These are phyloP conservation scores for Malassezia arunalokei DNA, from an alignment of 1,284 basidiomycete species.

Conservation along the genomic window DNA sequence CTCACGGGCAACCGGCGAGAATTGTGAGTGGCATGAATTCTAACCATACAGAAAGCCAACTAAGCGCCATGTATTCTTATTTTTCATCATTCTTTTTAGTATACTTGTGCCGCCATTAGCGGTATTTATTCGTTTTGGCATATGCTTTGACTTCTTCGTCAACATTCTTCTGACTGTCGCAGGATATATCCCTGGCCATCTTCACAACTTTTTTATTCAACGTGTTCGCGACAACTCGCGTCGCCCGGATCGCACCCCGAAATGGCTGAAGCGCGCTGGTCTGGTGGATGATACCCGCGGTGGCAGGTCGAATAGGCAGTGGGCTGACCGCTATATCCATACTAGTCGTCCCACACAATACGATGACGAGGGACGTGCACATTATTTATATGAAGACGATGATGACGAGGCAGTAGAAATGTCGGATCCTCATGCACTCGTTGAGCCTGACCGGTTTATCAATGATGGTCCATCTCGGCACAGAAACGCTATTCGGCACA, in stretches of 20 bases:
- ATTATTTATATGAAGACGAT: slow-evolving; percentile 10
- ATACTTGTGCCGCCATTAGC: slow-evolving; percentile 51
- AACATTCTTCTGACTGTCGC: slow-evolving; percentile 77
- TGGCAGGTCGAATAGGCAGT: background rate
- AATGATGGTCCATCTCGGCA: background rate
- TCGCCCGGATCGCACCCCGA: slow-evolving; percentile 4
- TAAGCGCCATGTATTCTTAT: slow-evolving; percentile 29
- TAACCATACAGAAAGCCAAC: slow-evolving; percentile 17
- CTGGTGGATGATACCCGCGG: slow-evolving; percentile 4
- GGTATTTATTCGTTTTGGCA: slow-evolving; percentile 83
- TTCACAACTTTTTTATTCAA: slow-evolving; percentile 17
- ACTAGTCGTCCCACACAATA: slow-evolving; percentile 10
- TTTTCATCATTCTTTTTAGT: slow-evolving; percentile 29
- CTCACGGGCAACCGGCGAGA: slow-evolving; percentile 13
- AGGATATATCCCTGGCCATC: slow-evolving; percentile 55
- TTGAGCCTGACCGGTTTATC: slow-evolving; percentile 12
- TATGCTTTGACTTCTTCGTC: slow-evolving; percentile 82
- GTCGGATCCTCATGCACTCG: background rate
- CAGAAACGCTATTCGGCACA: background rate
- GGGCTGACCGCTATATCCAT: slow-evolving; percentile 12
- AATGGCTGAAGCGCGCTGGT: slow-evolving; percentile 4
- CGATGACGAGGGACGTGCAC: slow-evolving; percentile 13
- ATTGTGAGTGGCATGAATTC: slow-evolving; percentile 2
- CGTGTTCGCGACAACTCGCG: slow-evolving; percentile 9
- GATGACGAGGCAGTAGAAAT: background rate